These are phyloP conservation scores for Metschnikowia lunata DNA, from an alignment of 805 yeast genomes.

Conservation along the genomic window DNA sequence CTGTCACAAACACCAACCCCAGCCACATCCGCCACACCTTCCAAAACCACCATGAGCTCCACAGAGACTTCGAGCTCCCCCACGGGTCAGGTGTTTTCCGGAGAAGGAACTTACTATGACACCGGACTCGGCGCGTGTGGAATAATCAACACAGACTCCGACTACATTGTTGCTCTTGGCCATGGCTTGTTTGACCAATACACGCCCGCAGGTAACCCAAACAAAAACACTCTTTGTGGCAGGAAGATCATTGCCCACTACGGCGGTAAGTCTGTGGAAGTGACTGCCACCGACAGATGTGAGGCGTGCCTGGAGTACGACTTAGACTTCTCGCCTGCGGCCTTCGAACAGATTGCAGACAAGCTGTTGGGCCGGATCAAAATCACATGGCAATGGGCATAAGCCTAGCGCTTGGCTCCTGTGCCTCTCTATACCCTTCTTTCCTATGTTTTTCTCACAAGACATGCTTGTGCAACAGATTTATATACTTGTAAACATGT, in stretches of 20 bases:
- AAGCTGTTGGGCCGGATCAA: conserved; percentile 49
- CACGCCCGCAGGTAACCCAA: conserved; percentile 35
- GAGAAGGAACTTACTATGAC: conserved; percentile 49
- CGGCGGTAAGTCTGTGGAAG: conserved; percentile 50
- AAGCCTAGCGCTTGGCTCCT: background rate
- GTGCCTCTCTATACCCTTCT: too few species aligned
- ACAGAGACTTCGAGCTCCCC: conserved; percentile 10
- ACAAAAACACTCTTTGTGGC: conserved; percentile 50
- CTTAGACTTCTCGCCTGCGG: conserved; percentile 60
- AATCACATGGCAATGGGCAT: conserved; percentile 46
- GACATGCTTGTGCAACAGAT: too few species aligned
- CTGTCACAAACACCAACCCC: background rate
- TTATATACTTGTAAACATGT: too few species aligned
- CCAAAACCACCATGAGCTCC: conserved; percentile 2
- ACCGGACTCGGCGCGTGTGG: conserved; percentile 58
- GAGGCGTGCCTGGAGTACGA: conserved; percentile 47
- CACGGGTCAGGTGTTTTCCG: conserved; percentile 22
- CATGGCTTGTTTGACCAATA: conserved; percentile 36
- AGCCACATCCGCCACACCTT: background rate
- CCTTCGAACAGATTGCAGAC: conserved; percentile 50
- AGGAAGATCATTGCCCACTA: conserved; percentile 44
- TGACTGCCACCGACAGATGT: conserved; percentile 56
- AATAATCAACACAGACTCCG: conserved; percentile 37
- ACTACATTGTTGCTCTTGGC: conserved; percentile 51
- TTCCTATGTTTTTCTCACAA: too few species aligned